phyloP scores from a whole-genome alignment of 1,139 yeast genomes.

The Ogataea hybrid region DNA sequence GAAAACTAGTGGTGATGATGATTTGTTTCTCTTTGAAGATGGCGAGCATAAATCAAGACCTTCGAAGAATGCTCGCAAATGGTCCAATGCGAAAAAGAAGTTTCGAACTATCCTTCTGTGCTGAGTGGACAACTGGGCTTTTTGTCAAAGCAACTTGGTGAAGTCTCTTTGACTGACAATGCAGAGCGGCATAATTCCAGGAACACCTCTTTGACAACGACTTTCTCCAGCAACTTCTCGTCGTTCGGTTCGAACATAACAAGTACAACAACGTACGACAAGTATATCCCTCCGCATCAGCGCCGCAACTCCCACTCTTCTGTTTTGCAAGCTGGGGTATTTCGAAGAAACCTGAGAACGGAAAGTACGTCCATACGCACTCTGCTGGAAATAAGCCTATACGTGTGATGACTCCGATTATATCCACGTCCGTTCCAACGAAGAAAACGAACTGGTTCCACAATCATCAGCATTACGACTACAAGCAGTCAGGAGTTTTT shows the following conservation, averaged over 20 bases:
- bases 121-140: constrained; percentile 16
- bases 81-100: constrained; percentile 16
- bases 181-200: constrained; percentile 23
- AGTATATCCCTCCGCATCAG: constrained; percentile 50
- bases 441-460: constrained; percentile 42
- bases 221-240: constrained; percentile 23
- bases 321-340: constrained; percentile 18
- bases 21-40: constrained; percentile 43
- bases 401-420: constrained; percentile 27
- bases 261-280: constrained; percentile 25
- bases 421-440: constrained; percentile 44
- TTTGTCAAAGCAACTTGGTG: constrained; percentile 26
- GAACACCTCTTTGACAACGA: constrained; percentile 24
- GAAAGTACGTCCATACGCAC: constrained; percentile 8
- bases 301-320: constrained; percentile 36
- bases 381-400: constrained; percentile 20
- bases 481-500: constrained; percentile 4
- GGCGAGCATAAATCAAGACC: constrained; percentile 12
- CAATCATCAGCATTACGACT: constrained; percentile 24
- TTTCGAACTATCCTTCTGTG: constrained; percentile 11
- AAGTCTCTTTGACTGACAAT: constrained; percentile 11
- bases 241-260: constrained; percentile 27
- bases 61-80: constrained; percentile 5
- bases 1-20: constrained; percentile 28
- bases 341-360: constrained; percentile 17